These are phyloP conservation scores for Pinus taeda DNA, from an alignment of 75 land plant genomes.

Conservation along the genomic window DNA sequence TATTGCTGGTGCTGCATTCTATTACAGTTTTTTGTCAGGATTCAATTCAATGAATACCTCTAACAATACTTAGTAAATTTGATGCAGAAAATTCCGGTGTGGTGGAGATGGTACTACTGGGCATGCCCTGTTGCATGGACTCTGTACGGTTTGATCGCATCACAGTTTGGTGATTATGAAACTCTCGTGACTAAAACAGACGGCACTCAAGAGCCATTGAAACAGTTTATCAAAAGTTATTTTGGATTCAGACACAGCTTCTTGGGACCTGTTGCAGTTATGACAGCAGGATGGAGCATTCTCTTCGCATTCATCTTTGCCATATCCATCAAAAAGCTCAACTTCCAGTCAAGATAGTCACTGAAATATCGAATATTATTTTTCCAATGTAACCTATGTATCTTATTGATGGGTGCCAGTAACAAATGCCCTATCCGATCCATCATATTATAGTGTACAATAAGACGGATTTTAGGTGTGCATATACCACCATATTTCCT, in stretches of 20 bases:
- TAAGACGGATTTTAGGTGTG: too few species aligned
- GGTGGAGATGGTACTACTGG: slow-evolving; percentile 48
- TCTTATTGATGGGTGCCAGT: too few species aligned
- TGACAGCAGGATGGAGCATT: slow-evolving; percentile 9
- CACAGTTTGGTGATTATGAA: slow-evolving; percentile 31
- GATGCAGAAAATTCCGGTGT: slow-evolving; percentile 29
- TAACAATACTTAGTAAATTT: too few species aligned
- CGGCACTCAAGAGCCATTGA: slow-evolving; percentile 3
- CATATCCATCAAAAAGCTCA: slow-evolving; percentile 23
- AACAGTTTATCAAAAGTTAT: slow-evolving; percentile 18
- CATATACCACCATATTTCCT: too few species aligned
- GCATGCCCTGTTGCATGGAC: slow-evolving; percentile 35
- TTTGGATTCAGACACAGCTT: slow-evolving; percentile 31
- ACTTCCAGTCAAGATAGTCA: slow-evolving; percentile 34
- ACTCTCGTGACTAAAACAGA: slow-evolving; percentile 13
- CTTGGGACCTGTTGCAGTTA: slow-evolving; percentile 18
- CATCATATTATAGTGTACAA: too few species aligned
- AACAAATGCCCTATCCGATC: too few species aligned
- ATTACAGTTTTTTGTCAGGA: too few species aligned
- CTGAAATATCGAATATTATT: too few species aligned
- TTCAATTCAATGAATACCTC: too few species aligned
- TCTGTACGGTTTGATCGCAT: slow-evolving; percentile 31
- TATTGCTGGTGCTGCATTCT: too few species aligned
- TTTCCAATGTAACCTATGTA: too few species aligned
- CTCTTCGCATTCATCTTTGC: slow-evolving; percentile 23